Evolutionary conservation across 176 grass and related monocot species (phyloP), one percentile per base, ranked within the genome.

Genomic region (Thinopyrum elongatum): DNA sequence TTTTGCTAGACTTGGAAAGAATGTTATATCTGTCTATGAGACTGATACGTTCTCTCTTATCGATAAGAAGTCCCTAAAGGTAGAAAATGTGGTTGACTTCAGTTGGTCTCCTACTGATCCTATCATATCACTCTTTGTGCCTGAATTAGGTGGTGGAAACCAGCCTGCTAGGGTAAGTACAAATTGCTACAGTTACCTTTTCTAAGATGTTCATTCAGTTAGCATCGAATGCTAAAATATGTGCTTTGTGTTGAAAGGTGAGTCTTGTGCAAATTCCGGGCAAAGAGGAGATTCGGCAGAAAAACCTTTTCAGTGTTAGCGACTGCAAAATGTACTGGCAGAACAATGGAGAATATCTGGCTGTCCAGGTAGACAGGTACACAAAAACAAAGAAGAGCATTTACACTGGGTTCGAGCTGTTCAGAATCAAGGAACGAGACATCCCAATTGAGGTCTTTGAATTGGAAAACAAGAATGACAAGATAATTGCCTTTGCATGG

Each of bases 391-490:
- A 94, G 87, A 53, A 53, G 94, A 97, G 85, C 92, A 97, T 90
- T 2, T 94, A 94, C 71, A 93, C 95, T 65, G 92, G 95, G 4
- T 97, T 97, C 86, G 95, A 97, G 58, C 88, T 97, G 47, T 97
- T 97, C 79, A 91, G 88, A 82, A 94, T 97, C 41, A 97, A 94
- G 70, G 95, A 94, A 83, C 92, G 92, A 14, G 95, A 94, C 70
- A 97, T 97, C 34, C 95, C 95, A 53, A 93, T 97, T 91, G 95
- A 97, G 90, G 92, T 97, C 6, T 76, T 97, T 76, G 95, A 97
- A 86, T 85, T 97, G 7, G 95, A 97, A 33, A 97, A 97, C 64
- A 97, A 97, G 77, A 97, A 97, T 77, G 95, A 97, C 85, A 97
- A 97, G 73, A 94, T 97, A 27, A 88, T 97, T 72, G 95, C 95